Percentiles rank a stretch among this genome's conserved stretches.
phyloP scores from a whole-genome alignment of 257 asterid genomes.

The Orobanche coerulescens region DNA sequence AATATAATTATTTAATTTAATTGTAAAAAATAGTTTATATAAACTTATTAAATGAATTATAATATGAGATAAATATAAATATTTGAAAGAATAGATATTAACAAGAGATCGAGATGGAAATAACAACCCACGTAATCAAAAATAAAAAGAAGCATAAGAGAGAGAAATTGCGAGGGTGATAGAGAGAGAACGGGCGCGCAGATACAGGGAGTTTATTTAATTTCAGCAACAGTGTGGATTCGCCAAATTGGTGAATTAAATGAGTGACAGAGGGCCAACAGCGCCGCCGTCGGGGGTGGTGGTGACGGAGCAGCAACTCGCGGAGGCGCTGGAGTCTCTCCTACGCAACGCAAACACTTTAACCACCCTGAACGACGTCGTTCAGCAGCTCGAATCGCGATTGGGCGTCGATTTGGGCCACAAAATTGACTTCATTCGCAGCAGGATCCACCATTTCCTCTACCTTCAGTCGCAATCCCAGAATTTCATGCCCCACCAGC shows the following conservation, averaged over 20 bases:
- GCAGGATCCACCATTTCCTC: constrained; percentile 53
- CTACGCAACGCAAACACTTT: constrained; percentile 39
- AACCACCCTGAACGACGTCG: constrained; percentile 47
- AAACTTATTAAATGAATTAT: too few species aligned
- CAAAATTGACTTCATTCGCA: constrained; percentile 54
- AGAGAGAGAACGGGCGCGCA: background rate
- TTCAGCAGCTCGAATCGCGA: constrained; percentile 56
- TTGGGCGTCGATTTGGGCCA: constrained; percentile 47
- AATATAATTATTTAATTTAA: too few species aligned
- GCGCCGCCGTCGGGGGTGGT: constrained; percentile 29
- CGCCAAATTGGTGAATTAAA: constrained; percentile 19
- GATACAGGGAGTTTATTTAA: constrained; percentile 12
- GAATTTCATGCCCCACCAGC: constrained; percentile 23
- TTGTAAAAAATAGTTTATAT: too few species aligned
- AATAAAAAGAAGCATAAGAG: background rate
- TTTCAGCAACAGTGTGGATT: constrained; percentile 15
- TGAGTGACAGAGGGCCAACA: constrained; percentile 38
- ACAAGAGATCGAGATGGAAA: background rate
- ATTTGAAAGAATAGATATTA: background rate
- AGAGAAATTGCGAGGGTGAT: constrained; percentile 9
- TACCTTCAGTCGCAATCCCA: constrained; percentile 31
- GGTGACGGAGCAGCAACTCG: constrained; percentile 60
- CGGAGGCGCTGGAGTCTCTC: constrained; percentile 47
- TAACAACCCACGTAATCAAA: background rate
- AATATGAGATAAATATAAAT: too few species aligned